Evolutionary conservation across 768 basidiomycete genomes (phyloP).

Genomic region (Trametes cubensis): DNA sequence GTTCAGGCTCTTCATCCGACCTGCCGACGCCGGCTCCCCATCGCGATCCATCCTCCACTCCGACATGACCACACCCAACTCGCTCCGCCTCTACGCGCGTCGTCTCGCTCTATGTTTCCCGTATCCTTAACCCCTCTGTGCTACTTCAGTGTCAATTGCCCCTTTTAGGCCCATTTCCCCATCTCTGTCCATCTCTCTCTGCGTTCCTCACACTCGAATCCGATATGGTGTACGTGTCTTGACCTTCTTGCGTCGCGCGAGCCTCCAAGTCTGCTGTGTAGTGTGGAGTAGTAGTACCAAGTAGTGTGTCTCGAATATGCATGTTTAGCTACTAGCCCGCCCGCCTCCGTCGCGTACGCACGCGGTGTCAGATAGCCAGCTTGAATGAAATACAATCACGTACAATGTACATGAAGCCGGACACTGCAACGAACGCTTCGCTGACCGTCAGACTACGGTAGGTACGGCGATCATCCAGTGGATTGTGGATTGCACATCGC

Average conservation of each 20-base stretch:
- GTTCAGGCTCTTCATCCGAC: background rate
- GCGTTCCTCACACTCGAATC: slow-evolving; percentile 1
- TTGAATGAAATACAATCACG: background rate
- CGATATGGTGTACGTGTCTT: slow-evolving; percentile 17
- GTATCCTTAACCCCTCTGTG: slow-evolving; percentile 20
- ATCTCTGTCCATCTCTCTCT: background rate
- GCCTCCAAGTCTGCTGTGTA: background rate
- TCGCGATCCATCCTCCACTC: background rate
- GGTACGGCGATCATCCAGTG: too few species aligned
- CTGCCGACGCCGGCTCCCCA: background rate
- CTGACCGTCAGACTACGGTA: too few species aligned
- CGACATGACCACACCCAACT: background rate
- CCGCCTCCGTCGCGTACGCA: background rate
- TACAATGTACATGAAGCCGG: background rate
- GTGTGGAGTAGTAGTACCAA: slow-evolving; percentile 2
- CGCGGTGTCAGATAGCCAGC: background rate
- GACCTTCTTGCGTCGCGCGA: slow-evolving; percentile 5
- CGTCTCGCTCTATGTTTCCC: slow-evolving; percentile 11
- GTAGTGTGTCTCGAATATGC: background rate
- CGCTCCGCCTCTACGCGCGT: background rate
- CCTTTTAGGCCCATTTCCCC: background rate
- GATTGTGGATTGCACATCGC: too few species aligned
- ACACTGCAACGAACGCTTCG: background rate
- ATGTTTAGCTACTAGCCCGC: background rate
- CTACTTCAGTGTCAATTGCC: background rate